phyloP scores from a whole-genome alignment of 768 basidiomycete species.

The Tricholomella constricta region DNA sequence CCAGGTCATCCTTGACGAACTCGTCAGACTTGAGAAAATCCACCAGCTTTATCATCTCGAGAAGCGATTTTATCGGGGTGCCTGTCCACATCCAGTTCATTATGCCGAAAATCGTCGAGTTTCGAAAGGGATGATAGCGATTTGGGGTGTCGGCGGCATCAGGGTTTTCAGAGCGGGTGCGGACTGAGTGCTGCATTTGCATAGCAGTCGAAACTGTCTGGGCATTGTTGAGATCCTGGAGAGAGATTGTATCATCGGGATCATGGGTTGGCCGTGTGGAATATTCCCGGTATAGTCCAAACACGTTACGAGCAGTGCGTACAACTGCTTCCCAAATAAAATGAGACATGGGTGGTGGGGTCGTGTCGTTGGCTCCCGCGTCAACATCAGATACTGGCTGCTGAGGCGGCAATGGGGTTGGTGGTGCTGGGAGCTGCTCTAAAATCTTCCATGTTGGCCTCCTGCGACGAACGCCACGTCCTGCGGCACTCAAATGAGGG shows the following conservation, averaged over 20 bases:
- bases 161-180: not conserved
- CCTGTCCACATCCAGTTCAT: conserved; percentile 26
- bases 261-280: conserved; percentile 11
- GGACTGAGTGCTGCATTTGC: not conserved
- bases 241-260: conserved; percentile 7
- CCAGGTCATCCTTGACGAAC: conserved; percentile 15
- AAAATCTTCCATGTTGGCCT: conserved; percentile 21
- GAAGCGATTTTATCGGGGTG: conserved; percentile 17
- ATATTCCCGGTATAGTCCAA: conserved; percentile 17
- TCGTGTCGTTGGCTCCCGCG: not conserved
- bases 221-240: not conserved
- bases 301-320: not conserved
- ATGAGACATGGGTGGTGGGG: not conserved
- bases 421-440: conserved; percentile 15
- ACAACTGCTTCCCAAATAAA: not conserved
- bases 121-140: conserved; percentile 15
- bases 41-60: conserved; percentile 13
- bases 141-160: not conserved
- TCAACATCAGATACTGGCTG: not conserved
- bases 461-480: conserved; percentile 8
- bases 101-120: conserved; percentile 18
- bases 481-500: not conserved
- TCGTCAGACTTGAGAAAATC: conserved; percentile 18
- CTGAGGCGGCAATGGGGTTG: not conserved
- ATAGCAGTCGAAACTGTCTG: not conserved